These are phyloP conservation scores for Candida ponderosae DNA, from an alignment of 805 yeast species.

Conservation along the genomic window DNA sequence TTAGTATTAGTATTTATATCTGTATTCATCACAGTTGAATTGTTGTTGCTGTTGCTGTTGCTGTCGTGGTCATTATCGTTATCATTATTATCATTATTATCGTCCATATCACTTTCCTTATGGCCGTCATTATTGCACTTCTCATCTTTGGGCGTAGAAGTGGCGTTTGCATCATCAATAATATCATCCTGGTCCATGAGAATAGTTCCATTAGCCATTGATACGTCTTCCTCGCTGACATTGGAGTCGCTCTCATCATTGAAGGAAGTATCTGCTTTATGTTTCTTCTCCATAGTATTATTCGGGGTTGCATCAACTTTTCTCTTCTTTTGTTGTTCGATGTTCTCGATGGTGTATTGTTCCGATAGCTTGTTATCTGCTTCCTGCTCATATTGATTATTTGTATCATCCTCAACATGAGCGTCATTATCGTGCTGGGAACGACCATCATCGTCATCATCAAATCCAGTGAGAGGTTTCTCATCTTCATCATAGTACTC, in stretches of 20 bases:
- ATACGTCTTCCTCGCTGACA: constrained; percentile 5
- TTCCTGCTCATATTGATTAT: background rate
- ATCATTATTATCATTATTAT: no score
- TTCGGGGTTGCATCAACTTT: constrained; percentile 1
- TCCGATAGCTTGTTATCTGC: no score
- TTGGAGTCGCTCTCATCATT: constrained; percentile 20
- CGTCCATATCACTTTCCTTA: no score
- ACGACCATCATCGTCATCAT: constrained; percentile 1
- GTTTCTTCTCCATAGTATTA: constrained; percentile 14
- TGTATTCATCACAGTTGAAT: no score
- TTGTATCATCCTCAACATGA: background rate
- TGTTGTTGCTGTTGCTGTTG: constrained; percentile 2
- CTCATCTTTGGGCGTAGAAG: no score
- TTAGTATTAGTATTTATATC: constrained; percentile 6
- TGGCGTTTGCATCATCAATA: no score
- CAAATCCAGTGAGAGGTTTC: background rate
- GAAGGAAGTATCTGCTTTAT: constrained; percentile 4
- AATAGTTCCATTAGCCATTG: no score
- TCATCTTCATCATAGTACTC: constrained; percentile 5
- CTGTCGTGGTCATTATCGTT: no score
- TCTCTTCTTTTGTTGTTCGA: constrained; percentile 1
- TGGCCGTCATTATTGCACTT: no score
- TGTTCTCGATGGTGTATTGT: no score
- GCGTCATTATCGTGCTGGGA: constrained; percentile 1
- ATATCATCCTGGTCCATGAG: no score